Evolutionary conservation across 2,329 filamentous ascomycete species (phyloP).

Genomic region (Arthrobotrys sphaeroides): DNA sequence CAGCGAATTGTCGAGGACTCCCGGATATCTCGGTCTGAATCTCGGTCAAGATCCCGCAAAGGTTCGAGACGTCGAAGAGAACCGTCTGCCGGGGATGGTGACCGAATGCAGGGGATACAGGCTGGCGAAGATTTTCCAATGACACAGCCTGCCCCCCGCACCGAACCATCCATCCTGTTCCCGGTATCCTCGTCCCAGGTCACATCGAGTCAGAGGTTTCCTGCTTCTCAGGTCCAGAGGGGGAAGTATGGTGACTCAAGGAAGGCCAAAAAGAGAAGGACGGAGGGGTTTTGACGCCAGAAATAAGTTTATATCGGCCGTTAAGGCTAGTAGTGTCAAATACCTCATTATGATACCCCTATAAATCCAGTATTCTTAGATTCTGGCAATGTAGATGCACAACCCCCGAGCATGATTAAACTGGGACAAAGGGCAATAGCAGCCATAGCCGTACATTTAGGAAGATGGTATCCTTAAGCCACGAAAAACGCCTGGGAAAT

Average conservation of each 20-base stretch:
- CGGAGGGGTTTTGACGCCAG: slow-evolving; percentile 29
- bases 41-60: slow-evolving; percentile 14
- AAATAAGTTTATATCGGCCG: no score
- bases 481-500: not conserved
- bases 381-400: no score
- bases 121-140: not conserved
- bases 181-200: not conserved
- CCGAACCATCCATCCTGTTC: slow-evolving; percentile 8
- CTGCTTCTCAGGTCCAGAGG: slow-evolving; percentile 52
- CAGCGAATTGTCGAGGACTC: not conserved
- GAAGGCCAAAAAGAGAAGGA: slow-evolving; percentile 43
- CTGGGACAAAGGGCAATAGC: no score
- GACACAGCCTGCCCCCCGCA: slow-evolving; percentile 24
- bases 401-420: no score
- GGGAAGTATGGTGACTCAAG: slow-evolving; percentile 59
- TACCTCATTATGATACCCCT: not conserved
- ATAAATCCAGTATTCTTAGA: no score
- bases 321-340: not conserved
- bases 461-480: no score
- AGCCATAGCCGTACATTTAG: no score
- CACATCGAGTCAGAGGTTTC: slow-evolving; percentile 23
- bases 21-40: not conserved
- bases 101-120: not conserved
- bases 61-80: not conserved
- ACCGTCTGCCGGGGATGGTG: not conserved